phyloP scores from a whole-genome alignment of 2,329 filamentous ascomycete genomes.

The Plectosphaerella plurivora region DNA sequence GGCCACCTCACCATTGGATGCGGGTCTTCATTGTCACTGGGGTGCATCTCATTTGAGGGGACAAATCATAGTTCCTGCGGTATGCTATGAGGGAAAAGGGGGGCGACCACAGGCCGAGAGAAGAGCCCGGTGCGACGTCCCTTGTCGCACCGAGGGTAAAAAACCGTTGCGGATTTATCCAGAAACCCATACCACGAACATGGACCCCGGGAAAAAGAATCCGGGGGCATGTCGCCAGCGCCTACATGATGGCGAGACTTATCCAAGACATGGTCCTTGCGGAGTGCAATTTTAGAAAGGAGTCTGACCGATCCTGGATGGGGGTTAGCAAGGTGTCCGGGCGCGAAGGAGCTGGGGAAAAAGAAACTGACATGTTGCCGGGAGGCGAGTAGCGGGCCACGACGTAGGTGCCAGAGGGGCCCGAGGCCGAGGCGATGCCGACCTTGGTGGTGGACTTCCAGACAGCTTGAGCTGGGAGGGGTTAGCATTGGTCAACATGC shows the following conservation, averaged over 20 bases:
- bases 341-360: not conserved
- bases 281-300: constrained; percentile 15
- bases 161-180: not conserved
- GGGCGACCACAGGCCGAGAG: not conserved
- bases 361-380: constrained; percentile 20
- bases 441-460: constrained; percentile 26
- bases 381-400: constrained; percentile 27
- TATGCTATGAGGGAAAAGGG: not conserved
- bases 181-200: not conserved
- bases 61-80: not conserved
- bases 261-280: not conserved
- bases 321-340: not conserved
- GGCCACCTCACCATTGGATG: no score
- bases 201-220: not conserved
- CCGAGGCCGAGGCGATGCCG: constrained; percentile 22
- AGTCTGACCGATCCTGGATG: constrained; percentile 17
- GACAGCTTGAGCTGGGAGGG: constrained; percentile 17
- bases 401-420: constrained; percentile 22
- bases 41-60: not conserved
- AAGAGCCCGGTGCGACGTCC: not conserved
- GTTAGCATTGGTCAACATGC: not conserved
- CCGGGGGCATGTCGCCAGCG: not conserved
- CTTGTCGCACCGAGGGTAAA: not conserved
- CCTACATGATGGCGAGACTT: not conserved
- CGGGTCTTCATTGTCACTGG: no score